These are phyloP conservation scores for Claviceps paspali DNA, from an alignment of 2,329 filamentous ascomycete species.

Conservation along the genomic window DNA sequence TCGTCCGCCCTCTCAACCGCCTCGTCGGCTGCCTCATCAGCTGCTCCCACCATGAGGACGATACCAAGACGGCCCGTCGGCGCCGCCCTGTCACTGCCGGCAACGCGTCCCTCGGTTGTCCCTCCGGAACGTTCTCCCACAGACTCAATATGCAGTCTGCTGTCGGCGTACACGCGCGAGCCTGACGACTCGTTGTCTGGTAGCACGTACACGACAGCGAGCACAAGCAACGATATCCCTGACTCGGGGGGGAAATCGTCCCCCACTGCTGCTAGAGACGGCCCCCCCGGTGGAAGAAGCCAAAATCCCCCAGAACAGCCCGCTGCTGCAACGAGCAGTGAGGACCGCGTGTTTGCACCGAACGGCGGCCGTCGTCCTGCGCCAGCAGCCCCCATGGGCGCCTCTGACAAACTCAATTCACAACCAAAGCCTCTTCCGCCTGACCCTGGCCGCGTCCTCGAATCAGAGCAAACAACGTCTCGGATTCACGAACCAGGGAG, in stretches of 20 bases:
- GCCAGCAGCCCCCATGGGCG: slow-evolving; percentile 15
- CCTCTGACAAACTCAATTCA: slow-evolving; percentile 6
- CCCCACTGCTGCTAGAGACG: neutral
- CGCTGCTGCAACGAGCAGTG: neutral
- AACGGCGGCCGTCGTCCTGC: slow-evolving; percentile 3
- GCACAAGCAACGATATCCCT: slow-evolving; percentile 1
- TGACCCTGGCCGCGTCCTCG: slow-evolving; percentile 5
- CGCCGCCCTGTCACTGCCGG: slow-evolving; percentile 2
- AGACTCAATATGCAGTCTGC: slow-evolving; percentile 36
- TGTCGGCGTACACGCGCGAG: slow-evolving; percentile 38
- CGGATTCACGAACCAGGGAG: slow-evolving; percentile 28
- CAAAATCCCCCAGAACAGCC: neutral
- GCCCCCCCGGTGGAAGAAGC: neutral
- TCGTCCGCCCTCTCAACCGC: too few species aligned
- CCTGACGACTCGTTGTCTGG: slow-evolving; percentile 20
- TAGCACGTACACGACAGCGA: slow-evolving; percentile 5
- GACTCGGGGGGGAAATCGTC: slow-evolving; percentile 1
- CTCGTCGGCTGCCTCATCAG: slow-evolving; percentile 2
- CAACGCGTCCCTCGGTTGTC: slow-evolving; percentile 5
- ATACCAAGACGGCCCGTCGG: slow-evolving; percentile 22
- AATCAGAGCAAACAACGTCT: slow-evolving; percentile 13
- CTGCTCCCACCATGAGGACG: slow-evolving; percentile 16
- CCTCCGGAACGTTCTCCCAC: slow-evolving; percentile 23
- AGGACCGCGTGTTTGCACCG: neutral
- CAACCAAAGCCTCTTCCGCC: slow-evolving; percentile 5